Evolutionary conservation across 2,329 filamentous ascomycete genomes (phyloP).

Genomic region (Botrytis aclada): DNA sequence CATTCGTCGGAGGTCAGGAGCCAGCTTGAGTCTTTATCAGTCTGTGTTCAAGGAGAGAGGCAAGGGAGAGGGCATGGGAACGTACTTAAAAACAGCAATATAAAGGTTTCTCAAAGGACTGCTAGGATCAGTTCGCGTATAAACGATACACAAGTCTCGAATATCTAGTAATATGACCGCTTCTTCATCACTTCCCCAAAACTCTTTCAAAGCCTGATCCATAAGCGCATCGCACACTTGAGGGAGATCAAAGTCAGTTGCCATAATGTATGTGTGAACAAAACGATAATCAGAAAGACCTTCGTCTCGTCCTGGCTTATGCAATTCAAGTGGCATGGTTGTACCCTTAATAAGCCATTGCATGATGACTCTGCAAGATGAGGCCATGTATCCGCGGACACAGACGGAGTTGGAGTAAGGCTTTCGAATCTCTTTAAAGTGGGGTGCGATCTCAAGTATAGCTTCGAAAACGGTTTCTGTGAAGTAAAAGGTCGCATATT

Average conservation of each 20-base stretch:
- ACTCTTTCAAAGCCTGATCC: background rate
- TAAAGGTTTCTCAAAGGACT: slow-evolving; percentile 1
- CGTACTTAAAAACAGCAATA: background rate
- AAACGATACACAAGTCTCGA: background rate
- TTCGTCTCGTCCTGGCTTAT: background rate
- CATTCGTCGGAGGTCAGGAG: background rate
- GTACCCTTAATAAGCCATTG: background rate
- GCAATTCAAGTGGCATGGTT: background rate
- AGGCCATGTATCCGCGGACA: background rate
- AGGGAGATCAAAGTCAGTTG: background rate
- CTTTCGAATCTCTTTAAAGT: background rate
- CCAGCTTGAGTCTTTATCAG: background rate
- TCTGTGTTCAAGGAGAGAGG: fast-evolving
- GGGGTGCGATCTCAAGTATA: background rate
- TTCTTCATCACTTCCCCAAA: background rate
- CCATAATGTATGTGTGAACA: background rate
- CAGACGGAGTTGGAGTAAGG: background rate
- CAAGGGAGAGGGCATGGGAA: background rate
- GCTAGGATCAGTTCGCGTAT: background rate
- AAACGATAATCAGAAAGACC: background rate
- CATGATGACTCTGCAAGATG: background rate
- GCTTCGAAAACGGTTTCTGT: background rate
- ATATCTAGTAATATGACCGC: background rate
- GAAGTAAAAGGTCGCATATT: background rate
- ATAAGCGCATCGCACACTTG: background rate